Percentiles rank a stretch among this genome's conserved stretches.
These are phyloP conservation scores for Nepenthes gracilis DNA, from an alignment of 148 eudicot genomes.

Conservation along the genomic window DNA sequence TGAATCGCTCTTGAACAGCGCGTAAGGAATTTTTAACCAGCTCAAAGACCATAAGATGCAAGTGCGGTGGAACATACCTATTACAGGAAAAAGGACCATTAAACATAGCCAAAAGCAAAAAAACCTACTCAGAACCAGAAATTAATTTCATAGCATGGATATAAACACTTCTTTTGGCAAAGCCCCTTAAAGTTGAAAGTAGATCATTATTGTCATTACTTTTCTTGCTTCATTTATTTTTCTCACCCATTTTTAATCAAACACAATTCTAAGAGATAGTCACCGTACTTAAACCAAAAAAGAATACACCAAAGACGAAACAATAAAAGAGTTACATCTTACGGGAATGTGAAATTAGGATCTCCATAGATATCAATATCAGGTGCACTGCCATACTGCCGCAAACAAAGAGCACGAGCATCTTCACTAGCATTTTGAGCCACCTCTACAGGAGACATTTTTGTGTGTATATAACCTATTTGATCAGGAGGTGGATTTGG, in stretches of 20 bases:
- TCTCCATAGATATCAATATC: constrained; percentile 74
- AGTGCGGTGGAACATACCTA: constrained; percentile 92
- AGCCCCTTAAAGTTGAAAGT: too few relatives aligned
- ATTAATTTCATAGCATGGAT: not conserved
- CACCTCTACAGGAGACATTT: constrained; percentile 88
- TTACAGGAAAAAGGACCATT: not conserved
- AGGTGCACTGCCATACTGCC: constrained; percentile 85
- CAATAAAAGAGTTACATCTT: constrained; percentile 14
- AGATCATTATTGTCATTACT: too few relatives aligned
- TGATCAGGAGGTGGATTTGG: constrained; percentile 62
- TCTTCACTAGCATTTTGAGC: constrained; percentile 84
- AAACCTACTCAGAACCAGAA: not conserved
- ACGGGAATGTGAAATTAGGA: constrained; percentile 84
- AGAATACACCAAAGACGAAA: not conserved
- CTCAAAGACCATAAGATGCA: constrained; percentile 96
- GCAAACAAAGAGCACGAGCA: constrained; percentile 75
- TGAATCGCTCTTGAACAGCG: constrained; percentile 86
- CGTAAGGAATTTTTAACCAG: constrained; percentile 94
- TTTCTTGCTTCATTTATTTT: too few relatives aligned
- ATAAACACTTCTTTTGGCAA: too few relatives aligned
- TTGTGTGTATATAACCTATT: constrained; percentile 84
- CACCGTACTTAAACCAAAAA: too few relatives aligned
- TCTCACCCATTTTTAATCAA: too few relatives aligned
- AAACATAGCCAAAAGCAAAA: not conserved
- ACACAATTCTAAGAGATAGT: too few relatives aligned